These are phyloP conservation scores for Vitis vinifera DNA, from an alignment of 164 flowering plant species.

Conservation along the genomic window DNA sequence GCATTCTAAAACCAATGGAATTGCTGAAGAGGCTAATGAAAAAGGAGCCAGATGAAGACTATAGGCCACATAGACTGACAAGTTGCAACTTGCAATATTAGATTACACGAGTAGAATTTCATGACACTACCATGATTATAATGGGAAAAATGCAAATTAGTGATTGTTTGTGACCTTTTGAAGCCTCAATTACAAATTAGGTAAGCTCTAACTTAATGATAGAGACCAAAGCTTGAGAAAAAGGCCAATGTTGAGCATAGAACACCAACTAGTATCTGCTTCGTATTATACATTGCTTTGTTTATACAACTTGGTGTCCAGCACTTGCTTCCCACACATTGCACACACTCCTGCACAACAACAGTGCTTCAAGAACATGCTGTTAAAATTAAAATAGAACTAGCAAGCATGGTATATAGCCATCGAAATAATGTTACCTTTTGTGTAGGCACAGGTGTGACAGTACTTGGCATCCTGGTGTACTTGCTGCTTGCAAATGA, in stretches of 20 bases:
- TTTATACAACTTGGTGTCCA: conserved; percentile 84
- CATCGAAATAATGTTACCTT: conserved; percentile 47
- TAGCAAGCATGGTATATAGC: too few relatives aligned
- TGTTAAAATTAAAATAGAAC: too few relatives aligned
- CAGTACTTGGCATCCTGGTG: conserved; percentile 95
- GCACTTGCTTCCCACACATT: conserved; percentile 95
- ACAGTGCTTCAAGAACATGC: background rate
- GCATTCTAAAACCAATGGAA: too few relatives aligned
- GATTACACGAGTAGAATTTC: background rate
- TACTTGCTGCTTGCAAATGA: conserved; percentile 97
- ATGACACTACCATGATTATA: background rate
- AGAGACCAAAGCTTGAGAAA: background rate
- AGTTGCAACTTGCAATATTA: too few relatives aligned
- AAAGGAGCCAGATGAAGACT: too few relatives aligned
- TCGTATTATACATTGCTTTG: conserved; percentile 78
- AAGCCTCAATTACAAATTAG: background rate
- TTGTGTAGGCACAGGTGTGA: conserved; percentile 92
- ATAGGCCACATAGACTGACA: too few relatives aligned
- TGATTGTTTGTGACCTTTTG: background rate
- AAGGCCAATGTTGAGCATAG: background rate
- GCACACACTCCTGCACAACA: conserved; percentile 87
- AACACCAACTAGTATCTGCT: background rate
- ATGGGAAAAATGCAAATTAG: too few relatives aligned
- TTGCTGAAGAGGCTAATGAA: too few relatives aligned
- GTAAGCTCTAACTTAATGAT: background rate